Evolutionary conservation across 31 red algal species (phyloP), one percentile per base, ranked within the genome.

Genomic region (Porphyra umbilicalis): DNA sequence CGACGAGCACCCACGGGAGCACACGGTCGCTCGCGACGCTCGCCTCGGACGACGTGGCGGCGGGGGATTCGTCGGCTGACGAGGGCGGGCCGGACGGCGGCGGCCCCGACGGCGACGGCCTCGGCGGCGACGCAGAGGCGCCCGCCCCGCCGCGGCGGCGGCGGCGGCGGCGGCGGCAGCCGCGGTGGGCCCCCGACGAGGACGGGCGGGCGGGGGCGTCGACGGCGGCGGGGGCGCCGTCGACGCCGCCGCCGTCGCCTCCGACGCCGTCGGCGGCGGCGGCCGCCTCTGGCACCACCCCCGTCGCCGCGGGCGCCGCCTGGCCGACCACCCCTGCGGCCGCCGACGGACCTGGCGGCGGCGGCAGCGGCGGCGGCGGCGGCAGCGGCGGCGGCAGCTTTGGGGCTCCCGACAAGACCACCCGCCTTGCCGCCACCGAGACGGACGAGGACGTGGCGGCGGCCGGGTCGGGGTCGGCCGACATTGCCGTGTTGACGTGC

Each of bases 401-500:
- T 7, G 57, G 57, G 57, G 57, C 25, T 29, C 5, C 25, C 57
- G 57, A 71, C 57, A 71, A 71, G 57, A 25, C 25, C 57, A 25
- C 57, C 20, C 57, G 57, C 57, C 57, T 71, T 18, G 25, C 25
- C 30, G 57, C 57, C 25, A n/a, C 57, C 2, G 57, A 71, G 57
- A 18, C 30, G 25, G 57, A 71, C 8, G 13, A 16, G 35, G 68
- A 57, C 11, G 39, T n/a, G 36, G 25, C 31, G 39, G 42, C 35
- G 39, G 31, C 40, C 29, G 14, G 32, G 81, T 34, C 33, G 18
- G 34, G 14, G 34, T 39, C 10, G n/a, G 44, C 25, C 25, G 38
- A 81, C 38, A 33, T 83, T 57, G 77, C 87, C 10, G 85, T 93
- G 4, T 86, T 88, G 79, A 97, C 90, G 33, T 92, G 90, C 67